phyloP scores from a whole-genome alignment of 1,284 basidiomycete species.

The Phylloboletellus chloephorus region DNA sequence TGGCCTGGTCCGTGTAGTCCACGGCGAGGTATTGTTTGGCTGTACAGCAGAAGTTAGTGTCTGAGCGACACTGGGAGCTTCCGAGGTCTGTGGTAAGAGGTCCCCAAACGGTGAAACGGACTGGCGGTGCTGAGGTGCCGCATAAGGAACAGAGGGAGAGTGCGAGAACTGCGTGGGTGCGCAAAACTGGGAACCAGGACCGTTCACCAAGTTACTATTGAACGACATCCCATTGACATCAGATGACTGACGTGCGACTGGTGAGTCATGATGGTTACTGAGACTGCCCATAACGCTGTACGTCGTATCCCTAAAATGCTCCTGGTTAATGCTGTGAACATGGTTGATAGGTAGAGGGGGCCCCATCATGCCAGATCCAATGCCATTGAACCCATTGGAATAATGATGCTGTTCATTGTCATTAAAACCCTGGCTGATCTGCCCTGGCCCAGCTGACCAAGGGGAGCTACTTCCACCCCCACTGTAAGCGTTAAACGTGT shows the following conservation, averaged over 20 bases:
- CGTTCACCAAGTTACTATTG: constrained; percentile 16
- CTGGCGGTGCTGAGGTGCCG: constrained; percentile 20
- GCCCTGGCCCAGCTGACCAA: constrained; percentile 34
- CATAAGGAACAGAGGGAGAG: constrained; percentile 27
- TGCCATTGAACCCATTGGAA: constrained; percentile 24
- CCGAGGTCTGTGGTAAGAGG: constrained; percentile 16
- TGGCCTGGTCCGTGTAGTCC: constrained; percentile 18
- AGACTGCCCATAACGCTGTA: constrained; percentile 23
- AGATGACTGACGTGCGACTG: constrained; percentile 18
- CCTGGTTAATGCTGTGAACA: constrained; percentile 23
- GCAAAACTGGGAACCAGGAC: constrained; percentile 21
- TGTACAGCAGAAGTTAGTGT: constrained; percentile 24
- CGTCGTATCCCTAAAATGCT: constrained; percentile 23
- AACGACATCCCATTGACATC: constrained; percentile 27
- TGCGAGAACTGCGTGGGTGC: constrained; percentile 23
- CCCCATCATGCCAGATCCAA: constrained; percentile 17
- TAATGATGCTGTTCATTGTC: constrained; percentile 24
- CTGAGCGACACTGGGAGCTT: constrained; percentile 19
- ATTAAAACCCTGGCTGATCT: constrained; percentile 20
- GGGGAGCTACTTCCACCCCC: constrained; percentile 32
- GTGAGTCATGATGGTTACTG: constrained; percentile 21
- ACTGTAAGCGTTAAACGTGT: constrained; percentile 41
- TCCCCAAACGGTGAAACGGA: constrained; percentile 24
- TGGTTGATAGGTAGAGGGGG: constrained; percentile 21
- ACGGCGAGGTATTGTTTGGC: constrained; percentile 21